Percentiles rank a stretch among this genome's conserved stretches.
Conservation (phyloP, 176 grass and related monocot genomes). For the Puccinellia tenuiflora region DNA sequence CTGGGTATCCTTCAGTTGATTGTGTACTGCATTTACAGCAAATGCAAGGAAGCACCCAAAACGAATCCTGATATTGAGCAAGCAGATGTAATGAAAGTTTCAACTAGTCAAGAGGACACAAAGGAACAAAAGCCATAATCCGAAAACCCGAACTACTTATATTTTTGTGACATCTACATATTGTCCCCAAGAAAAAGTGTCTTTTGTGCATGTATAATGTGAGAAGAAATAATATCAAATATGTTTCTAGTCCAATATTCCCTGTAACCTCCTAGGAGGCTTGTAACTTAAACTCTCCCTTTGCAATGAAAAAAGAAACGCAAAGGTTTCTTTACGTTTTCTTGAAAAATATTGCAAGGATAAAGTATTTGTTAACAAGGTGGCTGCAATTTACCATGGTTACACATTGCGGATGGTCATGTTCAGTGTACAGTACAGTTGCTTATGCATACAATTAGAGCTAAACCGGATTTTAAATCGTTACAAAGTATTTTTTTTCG, state of each 20-base stretch:
- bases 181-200: background rate
- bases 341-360: background rate
- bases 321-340: no score
- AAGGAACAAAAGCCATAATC: slow-evolving; percentile 4
- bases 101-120: background rate
- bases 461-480: background rate
- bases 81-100: background rate
- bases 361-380: background rate
- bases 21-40: slow-evolving; percentile 64
- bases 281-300: no score
- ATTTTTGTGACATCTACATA: background rate
- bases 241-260: background rate
- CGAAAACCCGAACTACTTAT: background rate
- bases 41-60: slow-evolving; percentile 25
- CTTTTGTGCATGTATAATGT: background rate
- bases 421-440: background rate
- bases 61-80: slow-evolving; percentile 15
- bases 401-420: background rate
- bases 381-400: background rate
- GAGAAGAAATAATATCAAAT: background rate
- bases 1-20: slow-evolving; percentile 59
- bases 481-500: no score
- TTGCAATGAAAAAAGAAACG: no score
- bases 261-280: no score
- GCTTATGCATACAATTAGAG: background rate